Evolutionary conservation across 768 basidiomycete species (phyloP).

Genomic region (Candolleomyces efflorescens): DNA sequence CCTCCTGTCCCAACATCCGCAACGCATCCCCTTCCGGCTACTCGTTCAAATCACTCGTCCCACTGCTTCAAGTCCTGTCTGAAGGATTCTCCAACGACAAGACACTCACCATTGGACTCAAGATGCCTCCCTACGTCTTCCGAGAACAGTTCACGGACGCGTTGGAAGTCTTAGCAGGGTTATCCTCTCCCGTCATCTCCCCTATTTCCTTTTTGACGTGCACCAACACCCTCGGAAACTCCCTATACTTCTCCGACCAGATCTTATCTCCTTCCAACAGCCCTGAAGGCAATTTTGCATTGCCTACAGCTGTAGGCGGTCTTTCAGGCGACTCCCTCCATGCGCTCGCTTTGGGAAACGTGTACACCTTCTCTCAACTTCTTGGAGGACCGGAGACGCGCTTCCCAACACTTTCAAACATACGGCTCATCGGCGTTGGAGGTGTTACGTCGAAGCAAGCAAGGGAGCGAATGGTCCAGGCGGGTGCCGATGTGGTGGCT

Average conservation of each 20-base stretch:
- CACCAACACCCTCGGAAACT: conserved; percentile 76
- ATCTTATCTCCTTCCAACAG: conserved; percentile 12
- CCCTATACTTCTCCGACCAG: conserved; percentile 61
- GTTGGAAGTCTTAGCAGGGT: conserved; percentile 41
- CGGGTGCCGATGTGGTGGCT: conserved; percentile 71
- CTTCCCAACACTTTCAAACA: conserved; percentile 22
- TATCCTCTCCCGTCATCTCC: conserved; percentile 23
- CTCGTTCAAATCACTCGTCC: conserved; percentile 42
- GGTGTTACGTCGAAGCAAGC: conserved; percentile 66
- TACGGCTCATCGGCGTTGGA: conserved; percentile 76
- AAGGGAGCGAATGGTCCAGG: conserved; percentile 63
- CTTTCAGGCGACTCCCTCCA: conserved; percentile 77
- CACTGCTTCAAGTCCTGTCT: conserved; percentile 53
- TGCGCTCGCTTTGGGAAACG: conserved; percentile 75
- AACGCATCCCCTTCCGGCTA: conserved; percentile 65
- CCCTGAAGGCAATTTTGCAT: conserved; percentile 40
- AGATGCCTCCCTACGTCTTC: conserved; percentile 73
- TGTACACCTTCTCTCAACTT: conserved; percentile 53
- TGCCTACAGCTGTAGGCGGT: conserved; percentile 66
- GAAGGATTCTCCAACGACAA: conserved; percentile 44
- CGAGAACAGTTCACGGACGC: conserved; percentile 56
- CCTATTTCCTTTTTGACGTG: conserved; percentile 74
- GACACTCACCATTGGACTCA: conserved; percentile 66
- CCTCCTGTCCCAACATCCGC: conserved; percentile 79
- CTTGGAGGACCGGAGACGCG: conserved; percentile 26